Evolutionary conservation across 352 stramenopile genomes (phyloP).

Genomic region (Elongisporangium undulatum): DNA sequence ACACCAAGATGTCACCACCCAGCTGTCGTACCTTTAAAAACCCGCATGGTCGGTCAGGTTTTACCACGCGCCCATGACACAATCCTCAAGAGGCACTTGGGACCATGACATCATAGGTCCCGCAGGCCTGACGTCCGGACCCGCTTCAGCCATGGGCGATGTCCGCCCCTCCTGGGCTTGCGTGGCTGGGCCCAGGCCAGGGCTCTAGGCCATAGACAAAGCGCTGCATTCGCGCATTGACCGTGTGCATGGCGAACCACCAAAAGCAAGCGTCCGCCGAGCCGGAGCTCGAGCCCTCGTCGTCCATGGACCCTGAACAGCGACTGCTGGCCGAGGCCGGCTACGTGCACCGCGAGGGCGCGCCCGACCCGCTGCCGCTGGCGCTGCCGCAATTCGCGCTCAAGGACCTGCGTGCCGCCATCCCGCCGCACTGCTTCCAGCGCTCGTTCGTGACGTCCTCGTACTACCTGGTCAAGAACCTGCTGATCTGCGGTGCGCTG

Average conservation of each 20-base stretch:
- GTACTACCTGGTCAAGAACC: conserved; percentile 91
- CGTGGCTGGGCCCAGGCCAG: not conserved
- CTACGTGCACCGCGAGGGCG: conserved; percentile 69
- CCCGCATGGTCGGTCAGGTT: not conserved
- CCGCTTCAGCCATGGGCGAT: not conserved
- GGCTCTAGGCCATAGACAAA: not conserved
- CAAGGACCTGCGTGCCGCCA: conserved; percentile 87
- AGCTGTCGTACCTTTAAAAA: not conserved
- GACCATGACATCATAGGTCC: conserved; percentile 44
- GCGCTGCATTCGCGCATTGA: conserved; percentile 29
- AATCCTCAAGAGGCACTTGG: not conserved
- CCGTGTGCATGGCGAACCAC: conserved; percentile 11
- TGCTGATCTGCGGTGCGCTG: conserved; percentile 85
- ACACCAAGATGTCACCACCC: not conserved
- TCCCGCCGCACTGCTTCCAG: conserved; percentile 96
- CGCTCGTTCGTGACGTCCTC: conserved; percentile 90
- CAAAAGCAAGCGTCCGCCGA: conserved; percentile 9
- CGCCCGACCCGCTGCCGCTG: conserved; percentile 75
- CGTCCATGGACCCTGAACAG: conserved; percentile 33
- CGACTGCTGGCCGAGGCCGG: conserved; percentile 53
- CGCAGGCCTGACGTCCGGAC: conserved; percentile 24
- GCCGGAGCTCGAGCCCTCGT: conserved; percentile 37
- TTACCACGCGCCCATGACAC: not conserved
- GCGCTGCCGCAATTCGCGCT: conserved; percentile 84
- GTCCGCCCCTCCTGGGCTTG: not conserved